Evolutionary conservation across 2,329 filamentous ascomycete genomes (phyloP), one percentile per base, ranked within the genome.

Genomic region (Aspergillus fumigatiaffinis): DNA sequence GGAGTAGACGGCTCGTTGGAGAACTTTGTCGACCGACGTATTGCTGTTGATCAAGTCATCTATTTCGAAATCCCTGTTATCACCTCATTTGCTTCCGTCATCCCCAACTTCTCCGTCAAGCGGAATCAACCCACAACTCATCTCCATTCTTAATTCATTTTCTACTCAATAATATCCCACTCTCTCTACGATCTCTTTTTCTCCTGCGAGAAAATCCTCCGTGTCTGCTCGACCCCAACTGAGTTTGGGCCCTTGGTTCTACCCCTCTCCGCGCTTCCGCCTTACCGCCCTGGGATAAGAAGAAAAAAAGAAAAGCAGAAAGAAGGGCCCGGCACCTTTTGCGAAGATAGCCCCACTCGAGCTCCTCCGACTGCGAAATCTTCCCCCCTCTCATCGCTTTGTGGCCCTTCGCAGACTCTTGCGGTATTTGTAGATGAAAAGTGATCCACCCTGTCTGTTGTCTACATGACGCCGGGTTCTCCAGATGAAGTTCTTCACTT

Each of bases 401-500:
- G 49, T 60, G 56, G 58, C 52, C 52, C 55, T 55, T 60, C 41
- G 28, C 46, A 52, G 60, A 46, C 23, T 48, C 48, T 54, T 48
- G 32, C 32, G 53, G 46, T 51, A 52, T 59, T 68, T 72, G 71
- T 75, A 75, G 69, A 76, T 77, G 74, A 75, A 75, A 72, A 46
- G 72, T 69, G 63, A 57, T 68, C 68, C 64, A 46, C 42, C 66
- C 63, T 66, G 64, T 61, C 60, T 66, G 67, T 73, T 70, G 66
- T 69, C 73, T 81, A 80, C 74, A 84, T 84, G 82, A 81, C 76
- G 72, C 76, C 78, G 72, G 80, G 77, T 76, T 77, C 72, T 63
- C 74, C 72, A 56, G 71, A 77, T 71, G 76, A 79, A 69, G 75
- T 72, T 53, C 68, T 77, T 81, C 82, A 87, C 72, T 84, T 86